These are phyloP conservation scores for Eimeria necatrix DNA, from an alignment of 169 alveolate genomes.

Conservation along the genomic window DNA sequence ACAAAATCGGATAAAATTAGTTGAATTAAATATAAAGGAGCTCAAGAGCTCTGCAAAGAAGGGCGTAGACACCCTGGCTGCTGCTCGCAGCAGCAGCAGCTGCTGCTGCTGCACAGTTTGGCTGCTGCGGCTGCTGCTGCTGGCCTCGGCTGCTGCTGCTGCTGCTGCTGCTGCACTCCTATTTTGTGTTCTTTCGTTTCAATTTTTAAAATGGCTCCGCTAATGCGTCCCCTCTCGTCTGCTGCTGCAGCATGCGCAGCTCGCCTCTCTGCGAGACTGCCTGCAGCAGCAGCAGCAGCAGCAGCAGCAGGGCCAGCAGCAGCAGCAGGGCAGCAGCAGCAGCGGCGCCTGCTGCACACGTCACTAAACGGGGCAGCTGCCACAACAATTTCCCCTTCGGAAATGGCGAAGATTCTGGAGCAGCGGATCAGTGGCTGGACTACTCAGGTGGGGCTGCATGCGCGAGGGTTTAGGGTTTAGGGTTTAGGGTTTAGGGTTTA, in stretches of 20 bases:
- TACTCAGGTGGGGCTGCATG: constrained; percentile 71
- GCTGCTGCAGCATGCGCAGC: constrained; percentile 24
- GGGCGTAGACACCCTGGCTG: neutral
- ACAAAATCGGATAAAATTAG: neutral
- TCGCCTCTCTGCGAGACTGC: constrained; percentile 3
- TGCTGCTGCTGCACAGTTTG: neutral
- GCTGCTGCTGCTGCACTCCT: neutral
- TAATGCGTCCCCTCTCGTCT: neutral
- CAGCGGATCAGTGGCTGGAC: constrained; percentile 90
- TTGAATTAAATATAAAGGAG: neutral
- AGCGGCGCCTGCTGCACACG: constrained; percentile 60
- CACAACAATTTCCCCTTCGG: constrained; percentile 91
- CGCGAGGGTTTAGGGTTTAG: neutral
- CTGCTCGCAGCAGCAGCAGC: neutral
- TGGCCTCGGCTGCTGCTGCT: constrained; percentile 4
- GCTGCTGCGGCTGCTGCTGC: neutral
- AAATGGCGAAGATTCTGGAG: constrained; percentile 90
- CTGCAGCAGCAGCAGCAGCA: constrained; percentile 46
- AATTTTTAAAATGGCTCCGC: neutral
- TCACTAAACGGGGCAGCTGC: constrained; percentile 83
- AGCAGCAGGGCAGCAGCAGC: constrained; percentile 33
- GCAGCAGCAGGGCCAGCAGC: neutral
- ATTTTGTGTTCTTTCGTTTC: neutral
- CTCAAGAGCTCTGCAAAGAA: neutral
- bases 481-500: neutral